These are phyloP conservation scores for Grammothele lineata DNA, from an alignment of 768 basidiomycete species.

Conservation along the genomic window DNA sequence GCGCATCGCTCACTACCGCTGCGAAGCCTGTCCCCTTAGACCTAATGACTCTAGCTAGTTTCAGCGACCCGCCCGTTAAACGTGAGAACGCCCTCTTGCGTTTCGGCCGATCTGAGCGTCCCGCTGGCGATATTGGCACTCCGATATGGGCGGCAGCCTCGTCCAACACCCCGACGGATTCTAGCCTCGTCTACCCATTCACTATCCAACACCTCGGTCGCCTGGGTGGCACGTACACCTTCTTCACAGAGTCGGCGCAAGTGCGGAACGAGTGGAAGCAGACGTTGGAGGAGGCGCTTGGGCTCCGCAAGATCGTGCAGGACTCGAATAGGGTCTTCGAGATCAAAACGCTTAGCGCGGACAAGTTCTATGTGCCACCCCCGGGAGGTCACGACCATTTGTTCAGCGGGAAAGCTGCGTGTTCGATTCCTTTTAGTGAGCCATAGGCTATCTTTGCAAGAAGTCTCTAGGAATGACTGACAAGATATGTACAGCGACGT, in stretches of 20 bases:
- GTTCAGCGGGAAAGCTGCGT: slow-evolving; percentile 84
- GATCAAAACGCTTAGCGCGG: slow-evolving; percentile 81
- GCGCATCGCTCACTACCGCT: background rate
- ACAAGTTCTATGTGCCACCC: slow-evolving; percentile 81
- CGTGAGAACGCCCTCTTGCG: slow-evolving; percentile 71
- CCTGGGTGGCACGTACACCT: slow-evolving; percentile 77
- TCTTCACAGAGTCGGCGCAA: slow-evolving; percentile 81
- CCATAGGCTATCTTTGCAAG: slow-evolving; percentile 13
- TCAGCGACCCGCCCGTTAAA: slow-evolving; percentile 75
- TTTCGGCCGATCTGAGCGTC: slow-evolving; percentile 40
- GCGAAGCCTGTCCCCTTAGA: slow-evolving; percentile 88
- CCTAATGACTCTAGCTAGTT: slow-evolving; percentile 78
- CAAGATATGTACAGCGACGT: slow-evolving; percentile 55
- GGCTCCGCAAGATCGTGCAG: slow-evolving; percentile 78
- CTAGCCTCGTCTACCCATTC: slow-evolving; percentile 80
- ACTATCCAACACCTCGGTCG: slow-evolving; percentile 88
- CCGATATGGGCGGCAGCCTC: slow-evolving; percentile 26
- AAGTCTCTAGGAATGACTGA: background rate
- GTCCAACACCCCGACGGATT: slow-evolving; percentile 49
- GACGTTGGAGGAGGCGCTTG: slow-evolving; percentile 86
- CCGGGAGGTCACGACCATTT: slow-evolving; percentile 67
- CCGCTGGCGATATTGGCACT: slow-evolving; percentile 23
- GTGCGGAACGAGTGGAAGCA: slow-evolving; percentile 83
- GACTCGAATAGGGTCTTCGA: slow-evolving; percentile 96
- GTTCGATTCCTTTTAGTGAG: slow-evolving; percentile 88